Evolutionary conservation across 176 grass and related monocot species (phyloP).

Genomic region (sorghum (Sorghum bicolor)): DNA sequence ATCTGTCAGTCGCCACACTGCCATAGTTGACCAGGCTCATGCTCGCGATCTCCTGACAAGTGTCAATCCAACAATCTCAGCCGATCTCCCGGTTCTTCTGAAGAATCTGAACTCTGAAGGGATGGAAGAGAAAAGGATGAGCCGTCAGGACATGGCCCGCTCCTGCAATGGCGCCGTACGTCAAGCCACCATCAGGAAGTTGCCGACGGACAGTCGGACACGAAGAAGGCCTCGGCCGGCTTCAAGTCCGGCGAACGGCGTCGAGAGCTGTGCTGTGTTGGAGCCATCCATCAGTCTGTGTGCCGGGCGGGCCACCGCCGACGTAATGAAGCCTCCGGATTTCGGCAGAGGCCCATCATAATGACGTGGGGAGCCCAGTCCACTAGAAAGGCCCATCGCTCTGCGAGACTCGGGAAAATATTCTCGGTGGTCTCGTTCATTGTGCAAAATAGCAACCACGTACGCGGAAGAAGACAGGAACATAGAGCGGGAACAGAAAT

Average conservation of each 20-base stretch:
- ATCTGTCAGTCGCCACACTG: conserved; percentile 22
- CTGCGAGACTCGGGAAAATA: too few relatives aligned
- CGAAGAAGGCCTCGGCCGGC: not conserved
- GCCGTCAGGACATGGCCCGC: not conserved
- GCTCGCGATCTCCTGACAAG: not conserved
- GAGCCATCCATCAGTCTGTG: too few relatives aligned
- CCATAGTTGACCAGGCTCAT: not conserved
- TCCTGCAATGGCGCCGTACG: not conserved
- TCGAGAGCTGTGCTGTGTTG: not conserved
- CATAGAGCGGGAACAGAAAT: too few relatives aligned
- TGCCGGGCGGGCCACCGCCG: too few relatives aligned
- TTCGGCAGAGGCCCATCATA: not conserved
- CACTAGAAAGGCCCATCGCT: too few relatives aligned
- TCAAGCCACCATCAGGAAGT: not conserved
- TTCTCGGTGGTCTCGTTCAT: too few relatives aligned
- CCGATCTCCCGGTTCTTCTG: not conserved
- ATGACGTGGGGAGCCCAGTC: too few relatives aligned
- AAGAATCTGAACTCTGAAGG: not conserved
- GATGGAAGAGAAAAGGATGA: not conserved
- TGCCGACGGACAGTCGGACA: not conserved
- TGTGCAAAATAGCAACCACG: too few relatives aligned
- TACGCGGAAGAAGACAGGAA: too few relatives aligned
- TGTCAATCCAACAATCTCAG: not conserved
- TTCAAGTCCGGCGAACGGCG: not conserved
- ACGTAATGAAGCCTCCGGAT: not conserved